A percentile compares a stretch with the other conserved stretches of the same genome.
Conservation (phyloP, 1,284 basidiomycete species). For the Kwoniella shivajii region DNA sequence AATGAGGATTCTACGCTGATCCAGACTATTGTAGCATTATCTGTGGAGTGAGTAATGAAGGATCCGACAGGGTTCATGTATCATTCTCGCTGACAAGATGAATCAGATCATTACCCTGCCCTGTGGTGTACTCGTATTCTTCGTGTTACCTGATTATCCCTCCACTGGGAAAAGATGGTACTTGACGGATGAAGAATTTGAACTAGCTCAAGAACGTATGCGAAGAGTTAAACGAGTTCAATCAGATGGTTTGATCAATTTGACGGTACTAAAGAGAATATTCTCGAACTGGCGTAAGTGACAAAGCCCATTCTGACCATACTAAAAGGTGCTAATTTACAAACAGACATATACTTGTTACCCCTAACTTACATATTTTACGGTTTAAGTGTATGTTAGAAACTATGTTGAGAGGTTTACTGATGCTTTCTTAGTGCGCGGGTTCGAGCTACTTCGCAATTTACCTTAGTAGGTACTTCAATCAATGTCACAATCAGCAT, state of each 20-base stretch:
- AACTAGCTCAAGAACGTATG: constrained; percentile 1
- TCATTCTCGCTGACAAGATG: too few species aligned
- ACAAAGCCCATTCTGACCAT: not conserved
- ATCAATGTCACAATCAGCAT: too few species aligned
- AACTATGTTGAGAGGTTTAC: too few species aligned
- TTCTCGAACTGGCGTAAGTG: constrained; percentile 6
- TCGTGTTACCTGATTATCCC: constrained; percentile 2
- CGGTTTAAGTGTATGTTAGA: not conserved
- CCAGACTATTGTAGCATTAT: not conserved
- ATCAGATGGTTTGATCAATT: not conserved
- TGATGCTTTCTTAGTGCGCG: not conserved
- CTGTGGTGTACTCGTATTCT: constrained; percentile 5
- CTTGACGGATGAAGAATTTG: constrained; percentile 3
- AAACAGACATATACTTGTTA: not conserved
- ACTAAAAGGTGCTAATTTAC: not conserved
- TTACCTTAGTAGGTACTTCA: not conserved
- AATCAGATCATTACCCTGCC: constrained; percentile 3
- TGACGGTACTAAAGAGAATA: not conserved
- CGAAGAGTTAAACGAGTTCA: not conserved
- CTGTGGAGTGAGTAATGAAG: not conserved
- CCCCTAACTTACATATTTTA: constrained; percentile 5
- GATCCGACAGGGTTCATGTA: too few species aligned
- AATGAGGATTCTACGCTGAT: not conserved
- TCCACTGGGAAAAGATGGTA: constrained; percentile 1
- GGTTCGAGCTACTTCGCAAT: constrained; percentile 4